Conservation (phyloP, 2,329 filamentous ascomycete genomes). For the Camptophora hylomeconis region DNA sequence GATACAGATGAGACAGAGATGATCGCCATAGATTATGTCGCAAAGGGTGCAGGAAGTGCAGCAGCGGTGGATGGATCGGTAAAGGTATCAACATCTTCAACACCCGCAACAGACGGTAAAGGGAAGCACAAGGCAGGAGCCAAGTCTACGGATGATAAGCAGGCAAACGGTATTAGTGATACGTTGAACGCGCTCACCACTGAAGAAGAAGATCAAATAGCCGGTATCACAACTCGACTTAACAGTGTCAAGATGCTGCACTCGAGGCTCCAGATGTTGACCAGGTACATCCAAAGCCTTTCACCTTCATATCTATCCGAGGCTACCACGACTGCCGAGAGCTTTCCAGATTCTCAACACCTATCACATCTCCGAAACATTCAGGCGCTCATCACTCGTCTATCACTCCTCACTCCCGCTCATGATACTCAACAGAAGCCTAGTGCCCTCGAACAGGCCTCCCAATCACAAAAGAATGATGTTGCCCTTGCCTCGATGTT, state of each 20-base stretch:
- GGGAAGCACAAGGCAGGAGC: constrained; percentile 24
- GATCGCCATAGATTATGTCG: constrained; percentile 92
- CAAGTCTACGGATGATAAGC: constrained; percentile 20
- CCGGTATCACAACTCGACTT: constrained; percentile 66
- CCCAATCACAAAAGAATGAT: constrained; percentile 68
- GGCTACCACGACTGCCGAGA: constrained; percentile 25
- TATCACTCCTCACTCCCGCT: constrained; percentile 66
- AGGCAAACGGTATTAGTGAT: constrained; percentile 5
- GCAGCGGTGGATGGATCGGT: constrained; percentile 32
- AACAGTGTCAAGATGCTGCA: constrained; percentile 93
- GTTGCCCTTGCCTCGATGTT: constrained; percentile 67
- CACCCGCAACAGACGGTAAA: constrained; percentile 18
- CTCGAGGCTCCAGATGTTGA: constrained; percentile 57
- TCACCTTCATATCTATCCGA: constrained; percentile 49
- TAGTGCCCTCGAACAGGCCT: constrained; percentile 49
- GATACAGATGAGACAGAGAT: constrained; percentile 95
- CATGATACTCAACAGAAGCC: constrained; percentile 1
- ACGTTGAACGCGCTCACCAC: constrained; percentile 29
- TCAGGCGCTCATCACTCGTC: constrained; percentile 68
- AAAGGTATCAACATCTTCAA: constrained; percentile 23
- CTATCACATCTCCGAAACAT: constrained; percentile 75
- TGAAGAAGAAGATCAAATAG: constrained; percentile 54
- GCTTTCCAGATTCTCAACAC: constrained; percentile 27
- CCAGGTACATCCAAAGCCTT: constrained; percentile 62
- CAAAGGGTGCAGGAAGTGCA: constrained; percentile 70